phyloP scores from a whole-genome alignment of 2,329 filamentous ascomycete genomes.

The Talaromyces sp. region DNA sequence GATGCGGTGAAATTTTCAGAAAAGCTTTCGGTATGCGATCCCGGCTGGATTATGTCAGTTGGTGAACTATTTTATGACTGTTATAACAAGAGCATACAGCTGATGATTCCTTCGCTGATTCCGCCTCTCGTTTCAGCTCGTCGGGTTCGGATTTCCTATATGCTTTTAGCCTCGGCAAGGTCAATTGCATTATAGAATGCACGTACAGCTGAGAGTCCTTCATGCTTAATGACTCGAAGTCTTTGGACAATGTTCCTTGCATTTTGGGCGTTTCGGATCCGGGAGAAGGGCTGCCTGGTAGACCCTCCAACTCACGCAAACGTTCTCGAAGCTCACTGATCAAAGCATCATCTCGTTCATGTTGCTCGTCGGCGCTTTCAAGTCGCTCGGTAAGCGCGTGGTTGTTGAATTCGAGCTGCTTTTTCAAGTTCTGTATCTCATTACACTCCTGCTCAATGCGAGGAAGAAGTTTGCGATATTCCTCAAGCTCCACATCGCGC shows the following conservation, averaged over 20 bases:
- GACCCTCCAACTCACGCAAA: constrained; percentile 46
- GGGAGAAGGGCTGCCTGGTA: constrained; percentile 43
- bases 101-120: constrained; percentile 33
- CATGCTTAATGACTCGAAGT: constrained; percentile 45
- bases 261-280: constrained; percentile 43
- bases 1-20: constrained; percentile 37
- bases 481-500: constrained; percentile 45
- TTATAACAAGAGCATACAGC: constrained; percentile 15
- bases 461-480: constrained; percentile 50
- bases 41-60: constrained; percentile 26
- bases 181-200: background rate
- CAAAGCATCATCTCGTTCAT: constrained; percentile 43
- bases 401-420: constrained; percentile 53
- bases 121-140: constrained; percentile 41
- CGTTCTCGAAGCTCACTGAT: constrained; percentile 47
- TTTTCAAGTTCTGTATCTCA: constrained; percentile 52
- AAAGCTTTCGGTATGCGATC: constrained; percentile 33
- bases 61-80: background rate
- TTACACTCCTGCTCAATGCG: constrained; percentile 52
- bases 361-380: constrained; percentile 47
- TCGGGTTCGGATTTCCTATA: constrained; percentile 46
- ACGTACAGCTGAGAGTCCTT: constrained; percentile 44
- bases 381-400: constrained; percentile 50
- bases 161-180: constrained; percentile 19
- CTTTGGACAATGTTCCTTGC: constrained; percentile 45